Evolutionary conservation across 495 filamentous ascomycete species (phyloP).

Genomic region (Xylaria cubensis): DNA sequence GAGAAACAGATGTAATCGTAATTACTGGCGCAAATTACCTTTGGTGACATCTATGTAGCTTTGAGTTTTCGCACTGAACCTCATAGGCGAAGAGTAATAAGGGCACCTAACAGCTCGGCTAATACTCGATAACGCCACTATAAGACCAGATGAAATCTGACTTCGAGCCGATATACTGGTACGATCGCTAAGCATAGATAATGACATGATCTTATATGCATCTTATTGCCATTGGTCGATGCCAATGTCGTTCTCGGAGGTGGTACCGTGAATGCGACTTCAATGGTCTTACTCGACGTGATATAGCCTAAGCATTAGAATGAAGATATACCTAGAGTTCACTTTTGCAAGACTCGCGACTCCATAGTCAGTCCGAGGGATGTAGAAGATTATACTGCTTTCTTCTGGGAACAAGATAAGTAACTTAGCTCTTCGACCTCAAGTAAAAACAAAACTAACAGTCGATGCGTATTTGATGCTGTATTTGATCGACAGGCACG

Average conservation of each 20-base stretch:
- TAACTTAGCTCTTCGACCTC: not conserved
- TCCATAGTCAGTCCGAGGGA: not conserved
- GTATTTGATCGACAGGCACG: conserved; percentile 20
- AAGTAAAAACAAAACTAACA: not conserved
- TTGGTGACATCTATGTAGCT: not conserved
- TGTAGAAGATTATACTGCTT: not conserved
- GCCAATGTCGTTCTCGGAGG: conserved; percentile 1
- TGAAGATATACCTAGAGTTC: not conserved
- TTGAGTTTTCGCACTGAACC: not conserved
- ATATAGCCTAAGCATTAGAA: conserved; percentile 23
- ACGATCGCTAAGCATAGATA: not conserved
- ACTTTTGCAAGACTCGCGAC: not conserved
- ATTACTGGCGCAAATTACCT: not conserved
- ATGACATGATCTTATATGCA: conserved; percentile 6
- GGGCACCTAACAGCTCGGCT: not conserved
- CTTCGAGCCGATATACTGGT: not conserved
- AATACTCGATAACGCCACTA: not conserved
- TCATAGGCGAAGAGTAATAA: not conserved
- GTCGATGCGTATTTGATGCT: not conserved
- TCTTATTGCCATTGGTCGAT: not conserved
- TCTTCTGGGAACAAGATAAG: not conserved
- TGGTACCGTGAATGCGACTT: conserved; percentile 9
- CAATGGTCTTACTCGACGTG: not conserved
- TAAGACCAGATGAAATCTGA: not conserved
- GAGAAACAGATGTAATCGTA: not conserved